Evolutionary conservation across 805 yeast species (phyloP), one percentile per base, ranked within the genome.

Genomic region (Grigorovia transvaalensis): DNA sequence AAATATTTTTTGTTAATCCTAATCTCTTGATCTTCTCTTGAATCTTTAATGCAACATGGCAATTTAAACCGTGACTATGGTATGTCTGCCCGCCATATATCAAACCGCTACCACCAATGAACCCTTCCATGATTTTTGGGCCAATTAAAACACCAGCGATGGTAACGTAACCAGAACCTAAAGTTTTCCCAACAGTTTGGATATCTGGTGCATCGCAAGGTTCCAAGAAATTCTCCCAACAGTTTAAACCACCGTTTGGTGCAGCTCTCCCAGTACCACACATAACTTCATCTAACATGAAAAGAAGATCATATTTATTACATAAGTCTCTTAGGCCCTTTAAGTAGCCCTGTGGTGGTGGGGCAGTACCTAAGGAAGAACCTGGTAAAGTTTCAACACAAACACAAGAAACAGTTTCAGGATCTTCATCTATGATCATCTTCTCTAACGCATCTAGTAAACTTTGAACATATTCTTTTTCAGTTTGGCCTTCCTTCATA

Each of bases 241-340:
- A 76, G 63, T 68, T 71, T 55, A 71, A 68, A 30, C 71, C 69
- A 41, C 81, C 81, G 45, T 62, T 57, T 15, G 67, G 65, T 53
- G 61, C 59, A 54, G 72, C 66, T 59, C 82, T 71, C 20, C 81
- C 82, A 42, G 76, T 71, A 38, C 82, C 82, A 59, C 79, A 77
- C 80, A 78, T 77, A 45, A 77, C 78, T 64, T 79, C 82, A 57
- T 78, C 82, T 48, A 76, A 64, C 66, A 75, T 69, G 57, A 78
- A 66, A 44, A 77, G 61, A 43, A 75, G 70, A 45, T 76, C 81
- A 62, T 77, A 77, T 59, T 77, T 77, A 63, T 74, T 73, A 59
- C 80, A 76, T 49, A 78, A 61, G 44, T 67, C 72, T 50, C 75
- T 64, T 44, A 72, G 64, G 13, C 77, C 79, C 51, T 71, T 74